Conservation (phyloP, 768 basidiomycete genomes). For the Artomyces pyxidatus region DNA sequence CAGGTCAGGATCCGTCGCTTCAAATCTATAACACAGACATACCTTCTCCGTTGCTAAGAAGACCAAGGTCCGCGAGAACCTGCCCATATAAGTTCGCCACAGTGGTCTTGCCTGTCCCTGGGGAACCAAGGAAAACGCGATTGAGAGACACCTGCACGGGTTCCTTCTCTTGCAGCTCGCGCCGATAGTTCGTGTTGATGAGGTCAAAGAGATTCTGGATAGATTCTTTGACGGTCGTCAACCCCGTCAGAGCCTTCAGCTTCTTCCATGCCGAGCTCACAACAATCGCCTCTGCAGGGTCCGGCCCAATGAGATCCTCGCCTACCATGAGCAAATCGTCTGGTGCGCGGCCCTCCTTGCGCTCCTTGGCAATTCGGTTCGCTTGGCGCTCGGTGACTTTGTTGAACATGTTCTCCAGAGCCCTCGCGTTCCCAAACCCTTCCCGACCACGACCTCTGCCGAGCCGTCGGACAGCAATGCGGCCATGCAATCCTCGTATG, state of each 20-base stretch:
- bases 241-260: conserved; percentile 45
- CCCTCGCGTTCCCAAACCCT: conserved; percentile 66
- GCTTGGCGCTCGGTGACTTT: conserved; percentile 47
- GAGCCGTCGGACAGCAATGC: conserved; percentile 52
- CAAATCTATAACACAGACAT: conserved; percentile 4
- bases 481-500: conserved; percentile 40
- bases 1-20: background rate
- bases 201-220: conserved; percentile 38
- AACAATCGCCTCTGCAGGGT: conserved; percentile 41
- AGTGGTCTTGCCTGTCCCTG: conserved; percentile 67
- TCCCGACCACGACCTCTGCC: conserved; percentile 49
- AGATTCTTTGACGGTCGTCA: conserved; percentile 48
- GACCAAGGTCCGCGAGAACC: conserved; percentile 48
- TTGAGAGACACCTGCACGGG: conserved; percentile 51
- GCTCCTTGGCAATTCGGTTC: conserved; percentile 34
- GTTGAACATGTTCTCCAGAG: conserved; percentile 42
- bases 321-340: conserved; percentile 44
- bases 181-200: conserved; percentile 46
- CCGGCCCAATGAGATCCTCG: conserved; percentile 59
- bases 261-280: conserved; percentile 42
- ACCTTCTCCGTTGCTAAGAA: conserved; percentile 75
- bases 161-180: conserved; percentile 49
- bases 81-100: conserved; percentile 62
- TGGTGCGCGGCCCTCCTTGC: conserved; percentile 28
- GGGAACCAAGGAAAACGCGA: conserved; percentile 57